Conservation (phyloP, 2,329 filamentous ascomycete species). For the Bipolaris cookei region DNA sequence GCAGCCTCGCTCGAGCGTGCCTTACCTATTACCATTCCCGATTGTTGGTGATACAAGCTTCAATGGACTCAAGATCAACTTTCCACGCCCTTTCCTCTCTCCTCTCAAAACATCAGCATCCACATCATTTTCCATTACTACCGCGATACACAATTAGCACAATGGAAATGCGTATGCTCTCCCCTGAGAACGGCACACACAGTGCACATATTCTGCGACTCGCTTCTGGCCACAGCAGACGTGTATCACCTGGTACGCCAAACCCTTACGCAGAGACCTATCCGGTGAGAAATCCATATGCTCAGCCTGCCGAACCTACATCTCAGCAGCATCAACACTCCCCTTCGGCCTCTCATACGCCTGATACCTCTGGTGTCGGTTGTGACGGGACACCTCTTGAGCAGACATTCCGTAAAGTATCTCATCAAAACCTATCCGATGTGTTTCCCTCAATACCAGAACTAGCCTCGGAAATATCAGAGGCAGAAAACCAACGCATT, state of each 20-base stretch:
- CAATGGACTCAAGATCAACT: neutral
- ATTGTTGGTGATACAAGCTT: neutral
- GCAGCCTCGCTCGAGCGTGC: neutral
- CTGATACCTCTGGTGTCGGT: neutral
- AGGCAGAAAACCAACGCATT: neutral
- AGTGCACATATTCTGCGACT: neutral
- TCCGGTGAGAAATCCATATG: neutral
- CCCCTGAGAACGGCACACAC: neutral
- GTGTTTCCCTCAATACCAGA: neutral
- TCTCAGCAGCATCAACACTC: neutral
- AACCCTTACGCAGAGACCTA: neutral
- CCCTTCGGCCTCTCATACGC: neutral
- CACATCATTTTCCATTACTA: constrained; percentile 22
- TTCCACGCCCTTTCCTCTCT: neutral
- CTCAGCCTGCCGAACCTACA: neutral
- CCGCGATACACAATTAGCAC: constrained; percentile 7
- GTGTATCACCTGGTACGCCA: neutral
- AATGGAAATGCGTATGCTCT: constrained; percentile 7
- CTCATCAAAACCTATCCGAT: neutral
- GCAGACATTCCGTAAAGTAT: neutral
- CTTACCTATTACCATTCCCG: neutral
- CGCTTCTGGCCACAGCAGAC: neutral
- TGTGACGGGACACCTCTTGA: neutral
- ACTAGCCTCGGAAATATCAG: neutral
- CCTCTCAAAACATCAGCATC: constrained; percentile 7